Conservation (phyloP, 1,284 basidiomycete genomes). For the Fomitopsis pinicola region DNA sequence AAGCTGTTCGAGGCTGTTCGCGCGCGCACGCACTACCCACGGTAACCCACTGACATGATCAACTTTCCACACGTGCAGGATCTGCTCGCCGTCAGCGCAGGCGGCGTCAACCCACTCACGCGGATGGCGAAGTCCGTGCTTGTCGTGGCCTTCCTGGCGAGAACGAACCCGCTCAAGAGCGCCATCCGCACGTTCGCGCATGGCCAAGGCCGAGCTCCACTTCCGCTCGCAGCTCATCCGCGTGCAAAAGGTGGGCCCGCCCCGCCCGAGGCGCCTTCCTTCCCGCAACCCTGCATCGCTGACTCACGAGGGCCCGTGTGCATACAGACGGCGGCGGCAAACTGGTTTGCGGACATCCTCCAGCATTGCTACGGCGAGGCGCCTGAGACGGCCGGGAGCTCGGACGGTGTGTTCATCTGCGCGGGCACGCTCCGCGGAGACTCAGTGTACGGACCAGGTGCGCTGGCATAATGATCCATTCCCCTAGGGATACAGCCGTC, state of each 20-base stretch:
- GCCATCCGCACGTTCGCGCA: no score
- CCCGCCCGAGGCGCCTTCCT: background rate
- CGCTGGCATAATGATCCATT: background rate
- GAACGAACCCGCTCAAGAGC: no score
- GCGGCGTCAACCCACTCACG: no score
- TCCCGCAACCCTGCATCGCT: background rate
- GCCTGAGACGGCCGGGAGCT: constrained; percentile 55
- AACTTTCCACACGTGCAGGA: no score
- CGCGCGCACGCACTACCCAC: no score
- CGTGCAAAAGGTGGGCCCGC: constrained; percentile 50
- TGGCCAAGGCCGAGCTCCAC: constrained; percentile 66
- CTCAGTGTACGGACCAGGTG: constrained; percentile 79
- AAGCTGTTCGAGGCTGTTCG: no score
- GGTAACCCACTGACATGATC: no score
- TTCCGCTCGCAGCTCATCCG: constrained; percentile 75
- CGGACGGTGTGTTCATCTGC: constrained; percentile 78
- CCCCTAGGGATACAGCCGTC: background rate
- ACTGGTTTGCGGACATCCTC: constrained; percentile 88
- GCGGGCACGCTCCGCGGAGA: constrained; percentile 87
- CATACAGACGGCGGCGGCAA: constrained; percentile 70
- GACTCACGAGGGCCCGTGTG: no score
- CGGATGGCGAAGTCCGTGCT: no score
- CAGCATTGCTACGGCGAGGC: constrained; percentile 85
- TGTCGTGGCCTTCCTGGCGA: no score
- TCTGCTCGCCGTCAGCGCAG: no score